Percentiles rank a stretch among this genome's conserved stretches.
Evolutionary conservation across 2,329 filamentous ascomycete genomes (phyloP).

Genomic region (Pseudogymnoascus sp.): DNA sequence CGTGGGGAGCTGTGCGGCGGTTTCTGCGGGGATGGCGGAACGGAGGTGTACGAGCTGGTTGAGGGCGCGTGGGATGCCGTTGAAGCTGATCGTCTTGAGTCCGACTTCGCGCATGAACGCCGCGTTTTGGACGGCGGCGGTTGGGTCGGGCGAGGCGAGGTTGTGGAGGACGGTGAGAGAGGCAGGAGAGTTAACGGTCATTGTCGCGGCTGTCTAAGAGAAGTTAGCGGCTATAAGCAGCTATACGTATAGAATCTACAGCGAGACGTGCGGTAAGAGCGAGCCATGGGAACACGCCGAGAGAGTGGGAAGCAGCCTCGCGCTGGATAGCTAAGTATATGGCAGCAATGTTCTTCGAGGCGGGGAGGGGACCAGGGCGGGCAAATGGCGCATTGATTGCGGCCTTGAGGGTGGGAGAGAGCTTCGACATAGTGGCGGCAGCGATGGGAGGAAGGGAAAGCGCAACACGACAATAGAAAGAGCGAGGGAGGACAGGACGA

Average conservation of each 20-base stretch:
- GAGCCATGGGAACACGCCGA: slow-evolving; percentile 58
- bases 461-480: not conserved
- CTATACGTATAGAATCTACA: not conserved
- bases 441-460: not conserved
- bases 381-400: slow-evolving; percentile 64
- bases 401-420: slow-evolving; percentile 61
- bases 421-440: slow-evolving; percentile 53
- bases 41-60: slow-evolving; percentile 66
- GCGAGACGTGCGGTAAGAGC: slow-evolving; percentile 41
- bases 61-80: slow-evolving; percentile 49
- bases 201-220: slow-evolving; percentile 63
- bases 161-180: slow-evolving; percentile 51
- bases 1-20: slow-evolving; percentile 43
- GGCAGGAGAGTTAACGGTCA: slow-evolving; percentile 79
- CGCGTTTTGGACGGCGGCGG: slow-evolving; percentile 41
- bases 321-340: slow-evolving; percentile 56
- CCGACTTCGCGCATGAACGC: slow-evolving; percentile 69
- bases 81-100: slow-evolving; percentile 71
- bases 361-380: slow-evolving; percentile 54
- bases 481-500: not conserved
- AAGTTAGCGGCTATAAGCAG: slow-evolving; percentile 10
- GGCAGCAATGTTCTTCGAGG: slow-evolving; percentile 52
- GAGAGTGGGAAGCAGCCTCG: slow-evolving; percentile 50
- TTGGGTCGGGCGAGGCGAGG: slow-evolving; percentile 13
- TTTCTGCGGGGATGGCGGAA: slow-evolving; percentile 44